Conservation (phyloP, 1,139 yeast species). For the Candida sp. region DNA sequence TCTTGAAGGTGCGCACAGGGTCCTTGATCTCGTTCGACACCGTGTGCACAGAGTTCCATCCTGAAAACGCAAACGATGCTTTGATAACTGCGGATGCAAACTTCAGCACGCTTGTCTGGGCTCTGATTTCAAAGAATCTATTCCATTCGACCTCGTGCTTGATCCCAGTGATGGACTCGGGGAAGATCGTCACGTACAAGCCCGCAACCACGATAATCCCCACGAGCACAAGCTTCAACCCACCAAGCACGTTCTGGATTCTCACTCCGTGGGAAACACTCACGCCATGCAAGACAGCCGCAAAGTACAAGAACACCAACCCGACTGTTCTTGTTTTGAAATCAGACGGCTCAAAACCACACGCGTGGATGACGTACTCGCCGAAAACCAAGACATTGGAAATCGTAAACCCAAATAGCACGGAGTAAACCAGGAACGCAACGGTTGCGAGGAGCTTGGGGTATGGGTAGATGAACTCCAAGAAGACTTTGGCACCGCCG, state of each 20-base stretch:
- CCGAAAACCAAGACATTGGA: constrained; percentile 76
- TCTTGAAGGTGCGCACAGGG: constrained; percentile 58
- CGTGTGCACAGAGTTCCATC: constrained; percentile 69
- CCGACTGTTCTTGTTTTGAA: constrained; percentile 49
- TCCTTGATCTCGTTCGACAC: constrained; percentile 65
- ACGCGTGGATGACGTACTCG: constrained; percentile 58
- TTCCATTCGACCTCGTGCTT: constrained; percentile 42
- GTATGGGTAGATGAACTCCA: constrained; percentile 64
- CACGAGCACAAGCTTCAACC: constrained; percentile 52
- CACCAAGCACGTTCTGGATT: constrained; percentile 62
- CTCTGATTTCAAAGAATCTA: constrained; percentile 28
- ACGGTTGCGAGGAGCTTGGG: constrained; percentile 67
- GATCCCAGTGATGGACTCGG: constrained; percentile 42
- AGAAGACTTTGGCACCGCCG: constrained; percentile 75
- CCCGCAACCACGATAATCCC: constrained; percentile 55
- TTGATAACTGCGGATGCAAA: constrained; percentile 61
- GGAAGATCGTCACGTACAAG: constrained; percentile 49
- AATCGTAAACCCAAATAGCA: constrained; percentile 66
- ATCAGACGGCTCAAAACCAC: constrained; percentile 46
- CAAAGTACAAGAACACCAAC: constrained; percentile 41
- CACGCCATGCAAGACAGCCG: constrained; percentile 54
- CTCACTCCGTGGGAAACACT: constrained; percentile 57
- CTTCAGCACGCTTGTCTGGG: constrained; percentile 43
- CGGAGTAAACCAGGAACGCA: constrained; percentile 57
- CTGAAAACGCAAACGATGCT: constrained; percentile 63